phyloP scores from a whole-genome alignment of 2,329 filamentous ascomycete genomes.

The Dothideomycetes sp. region DNA sequence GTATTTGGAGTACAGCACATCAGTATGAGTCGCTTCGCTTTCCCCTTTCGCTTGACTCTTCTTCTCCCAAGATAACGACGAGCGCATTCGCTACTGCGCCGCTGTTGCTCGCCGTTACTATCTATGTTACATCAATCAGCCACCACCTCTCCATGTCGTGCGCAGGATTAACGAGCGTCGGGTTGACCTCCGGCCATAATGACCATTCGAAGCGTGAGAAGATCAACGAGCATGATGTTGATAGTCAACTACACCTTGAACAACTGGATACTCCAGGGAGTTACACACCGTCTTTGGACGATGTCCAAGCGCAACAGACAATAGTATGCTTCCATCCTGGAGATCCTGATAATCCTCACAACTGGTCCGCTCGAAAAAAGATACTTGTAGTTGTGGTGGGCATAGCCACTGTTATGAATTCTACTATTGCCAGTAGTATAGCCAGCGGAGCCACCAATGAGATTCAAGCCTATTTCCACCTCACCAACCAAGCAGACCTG shows the following conservation, averaged over 20 bases:
- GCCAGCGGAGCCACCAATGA: constrained; percentile 52
- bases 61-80: no score
- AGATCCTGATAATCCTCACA: constrained; percentile 15
- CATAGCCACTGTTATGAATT: constrained; percentile 54
- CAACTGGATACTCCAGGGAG: neutral
- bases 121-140: no score
- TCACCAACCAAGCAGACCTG: constrained; percentile 34
- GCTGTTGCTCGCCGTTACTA: no score
- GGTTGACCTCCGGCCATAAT: no score
- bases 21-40: no score
- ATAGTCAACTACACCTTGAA: constrained; percentile 1
- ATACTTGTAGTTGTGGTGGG: constrained; percentile 41
- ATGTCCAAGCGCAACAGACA: no score
- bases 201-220: neutral
- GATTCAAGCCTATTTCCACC: constrained; percentile 46
- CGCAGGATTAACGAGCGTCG: no score
- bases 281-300: constrained; percentile 1
- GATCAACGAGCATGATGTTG: neutral
- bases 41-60: no score
- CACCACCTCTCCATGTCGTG: no score
- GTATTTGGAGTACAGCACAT: no score
- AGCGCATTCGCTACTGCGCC: no score
- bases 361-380: constrained; percentile 29
- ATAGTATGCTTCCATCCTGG: constrained; percentile 27
- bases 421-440: constrained; percentile 54